Evolutionary conservation across 768 basidiomycete genomes (phyloP).

Genomic region (Hygrocybe punicea): DNA sequence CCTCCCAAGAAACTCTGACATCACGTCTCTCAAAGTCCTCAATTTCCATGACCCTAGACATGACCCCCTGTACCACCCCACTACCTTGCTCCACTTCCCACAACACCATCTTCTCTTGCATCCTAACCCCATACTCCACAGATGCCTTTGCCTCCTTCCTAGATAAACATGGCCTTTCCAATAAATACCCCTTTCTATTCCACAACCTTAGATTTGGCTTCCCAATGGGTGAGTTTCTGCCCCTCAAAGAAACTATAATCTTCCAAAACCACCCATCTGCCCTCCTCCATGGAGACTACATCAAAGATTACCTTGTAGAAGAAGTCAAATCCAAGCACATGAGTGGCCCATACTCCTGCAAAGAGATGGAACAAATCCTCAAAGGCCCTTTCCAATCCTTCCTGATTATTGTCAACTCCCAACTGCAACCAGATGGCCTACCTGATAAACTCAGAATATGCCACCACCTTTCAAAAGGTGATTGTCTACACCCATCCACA

Average conservation of each 20-base stretch:
- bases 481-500: conserved; percentile 10
- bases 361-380: conserved; percentile 21
- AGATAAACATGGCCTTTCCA: neutral
- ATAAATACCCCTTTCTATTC: conserved; percentile 14
- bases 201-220: conserved; percentile 21
- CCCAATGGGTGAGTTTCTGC: conserved; percentile 22
- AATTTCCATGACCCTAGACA: too few relatives aligned
- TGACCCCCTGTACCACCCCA: neutral
- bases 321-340: conserved; percentile 3
- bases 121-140: conserved; percentile 16
- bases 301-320: conserved; percentile 14
- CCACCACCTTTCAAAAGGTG: conserved; percentile 19
- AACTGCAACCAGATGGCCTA: conserved; percentile 8
- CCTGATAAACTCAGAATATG: conserved; percentile 19
- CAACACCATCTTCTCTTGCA: neutral
- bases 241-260: conserved; percentile 14
- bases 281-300: neutral
- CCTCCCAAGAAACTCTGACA: too few relatives aligned
- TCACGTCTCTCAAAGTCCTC: too few relatives aligned
- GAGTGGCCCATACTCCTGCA: conserved; percentile 20
- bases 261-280: conserved; percentile 23
- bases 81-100: neutral
- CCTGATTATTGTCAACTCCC: conserved; percentile 12
- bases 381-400: conserved; percentile 26
- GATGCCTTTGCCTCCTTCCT: conserved; percentile 13